phyloP scores from a whole-genome alignment of 2,329 filamentous ascomycete genomes.

The Fusarium marasasianum region DNA sequence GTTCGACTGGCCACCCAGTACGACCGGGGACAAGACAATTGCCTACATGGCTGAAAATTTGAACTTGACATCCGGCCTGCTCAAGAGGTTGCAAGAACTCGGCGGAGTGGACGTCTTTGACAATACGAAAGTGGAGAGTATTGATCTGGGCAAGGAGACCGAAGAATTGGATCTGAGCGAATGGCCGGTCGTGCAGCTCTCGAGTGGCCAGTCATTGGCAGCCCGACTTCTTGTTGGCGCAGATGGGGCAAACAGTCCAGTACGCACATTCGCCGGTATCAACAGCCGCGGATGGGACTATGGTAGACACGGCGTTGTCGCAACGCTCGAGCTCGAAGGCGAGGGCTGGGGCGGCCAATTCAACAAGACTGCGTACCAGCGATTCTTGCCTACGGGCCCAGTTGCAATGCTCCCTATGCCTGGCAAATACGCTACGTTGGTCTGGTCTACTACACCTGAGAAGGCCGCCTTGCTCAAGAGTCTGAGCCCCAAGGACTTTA shows the following conservation, averaged over 20 bases:
- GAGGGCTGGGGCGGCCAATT: slow-evolving; percentile 63
- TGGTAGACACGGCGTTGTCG: slow-evolving; percentile 87
- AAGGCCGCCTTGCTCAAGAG: slow-evolving; percentile 83
- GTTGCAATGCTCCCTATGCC: slow-evolving; percentile 92
- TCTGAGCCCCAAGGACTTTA: slow-evolving; percentile 76
- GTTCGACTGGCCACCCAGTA: slow-evolving; percentile 75
- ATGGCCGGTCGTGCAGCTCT: slow-evolving; percentile 86
- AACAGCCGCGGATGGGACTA: slow-evolving; percentile 93
- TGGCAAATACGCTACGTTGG: slow-evolving; percentile 82
- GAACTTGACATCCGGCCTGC: slow-evolving; percentile 83
- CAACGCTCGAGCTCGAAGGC: slow-evolving; percentile 79
- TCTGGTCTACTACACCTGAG: slow-evolving; percentile 91
- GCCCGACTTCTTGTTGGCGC: slow-evolving; percentile 90
- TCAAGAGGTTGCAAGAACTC: slow-evolving; percentile 76
- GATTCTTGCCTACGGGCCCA: slow-evolving; percentile 92
- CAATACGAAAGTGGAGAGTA: slow-evolving; percentile 80
- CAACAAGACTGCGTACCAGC: slow-evolving; percentile 86
- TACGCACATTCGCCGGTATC: slow-evolving; percentile 89
- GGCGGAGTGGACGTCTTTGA: slow-evolving; percentile 77
- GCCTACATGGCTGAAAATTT: slow-evolving; percentile 97
- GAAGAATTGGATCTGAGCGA: slow-evolving; percentile 79
- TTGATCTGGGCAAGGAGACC: slow-evolving; percentile 75
- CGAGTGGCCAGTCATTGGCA: slow-evolving; percentile 72
- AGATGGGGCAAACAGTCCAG: slow-evolving; percentile 94
- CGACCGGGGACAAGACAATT: slow-evolving; percentile 69